Evolutionary conservation across 768 basidiomycete species (phyloP).

Genomic region (Amanita rubescens): DNA sequence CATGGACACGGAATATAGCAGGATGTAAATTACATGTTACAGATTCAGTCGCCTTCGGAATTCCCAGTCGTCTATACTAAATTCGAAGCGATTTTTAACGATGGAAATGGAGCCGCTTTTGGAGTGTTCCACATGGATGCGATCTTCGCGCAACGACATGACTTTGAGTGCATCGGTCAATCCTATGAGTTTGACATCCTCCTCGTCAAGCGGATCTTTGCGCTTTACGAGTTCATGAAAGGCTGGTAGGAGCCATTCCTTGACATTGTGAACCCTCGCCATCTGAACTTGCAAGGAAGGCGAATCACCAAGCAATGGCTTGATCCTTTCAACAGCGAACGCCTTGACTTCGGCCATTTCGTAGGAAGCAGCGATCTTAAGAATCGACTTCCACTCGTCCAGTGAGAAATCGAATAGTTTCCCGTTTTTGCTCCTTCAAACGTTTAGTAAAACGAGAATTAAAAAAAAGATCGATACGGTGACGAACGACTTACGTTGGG

Average conservation of each 20-base stretch:
- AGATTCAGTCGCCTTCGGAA: not conserved
- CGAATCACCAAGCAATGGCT: not conserved
- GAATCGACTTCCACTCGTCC: slow-evolving; percentile 29
- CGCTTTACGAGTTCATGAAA: not conserved
- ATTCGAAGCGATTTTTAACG: not conserved
- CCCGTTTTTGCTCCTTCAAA: not conserved
- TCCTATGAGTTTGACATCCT: not conserved
- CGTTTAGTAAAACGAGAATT: not conserved
- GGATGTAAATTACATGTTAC: not conserved
- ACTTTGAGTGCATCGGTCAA: not conserved
- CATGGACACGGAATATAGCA: too few species aligned
- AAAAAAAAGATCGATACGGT: not conserved
- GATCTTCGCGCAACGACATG: not conserved
- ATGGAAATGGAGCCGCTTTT: not conserved
- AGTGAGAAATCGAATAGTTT: not conserved
- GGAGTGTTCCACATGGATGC: not conserved
- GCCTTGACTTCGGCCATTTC: slow-evolving; percentile 5
- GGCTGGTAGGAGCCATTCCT: not conserved
- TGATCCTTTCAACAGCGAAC: not conserved
- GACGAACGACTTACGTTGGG: slow-evolving; percentile 10
- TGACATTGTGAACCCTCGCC: slow-evolving; percentile 5
- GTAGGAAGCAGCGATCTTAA: slow-evolving; percentile 34
- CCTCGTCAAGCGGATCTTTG: not conserved
- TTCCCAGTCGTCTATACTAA: not conserved
- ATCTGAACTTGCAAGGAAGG: not conserved